Conservation (phyloP, 768 basidiomycete genomes). For the Mrakia gelida region DNA sequence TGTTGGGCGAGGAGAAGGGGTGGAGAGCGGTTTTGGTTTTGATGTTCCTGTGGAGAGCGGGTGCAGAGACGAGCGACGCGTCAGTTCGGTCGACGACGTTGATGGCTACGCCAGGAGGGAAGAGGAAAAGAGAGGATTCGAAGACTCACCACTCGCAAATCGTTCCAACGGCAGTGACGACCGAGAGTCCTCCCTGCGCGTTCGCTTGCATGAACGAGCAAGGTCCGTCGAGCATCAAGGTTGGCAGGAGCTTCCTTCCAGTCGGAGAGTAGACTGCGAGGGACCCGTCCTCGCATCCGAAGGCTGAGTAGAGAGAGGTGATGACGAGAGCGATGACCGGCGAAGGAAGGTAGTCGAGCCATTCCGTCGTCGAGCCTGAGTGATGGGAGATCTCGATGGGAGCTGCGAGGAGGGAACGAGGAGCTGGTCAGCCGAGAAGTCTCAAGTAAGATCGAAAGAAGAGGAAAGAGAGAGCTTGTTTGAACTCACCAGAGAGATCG, state of each 20-base stretch:
- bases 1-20: slow-evolving; percentile 61
- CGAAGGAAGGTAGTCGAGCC: slow-evolving; percentile 81
- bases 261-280: slow-evolving; percentile 79
- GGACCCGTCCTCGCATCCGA: slow-evolving; percentile 69
- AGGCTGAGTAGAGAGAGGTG: slow-evolving; percentile 66
- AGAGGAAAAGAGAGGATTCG: no score
- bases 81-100: background rate
- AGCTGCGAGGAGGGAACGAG: slow-evolving; percentile 44
- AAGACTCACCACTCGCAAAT: slow-evolving; percentile 67
- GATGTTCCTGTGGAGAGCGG: slow-evolving; percentile 58
- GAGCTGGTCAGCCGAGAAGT: background rate
- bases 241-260: slow-evolving; percentile 76
- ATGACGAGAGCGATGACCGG: slow-evolving; percentile 65
- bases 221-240: slow-evolving; percentile 65
- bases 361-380: slow-evolving; percentile 62
- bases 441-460: no score
- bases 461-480: no score
- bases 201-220: slow-evolving; percentile 63
- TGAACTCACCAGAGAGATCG: slow-evolving; percentile 46
- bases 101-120: no score
- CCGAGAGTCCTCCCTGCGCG: slow-evolving; percentile 59
- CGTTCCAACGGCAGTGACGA: slow-evolving; percentile 66
- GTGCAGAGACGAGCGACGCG: background rate
- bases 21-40: slow-evolving; percentile 63
- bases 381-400: slow-evolving; percentile 61